These are phyloP conservation scores for Suillus placidus DNA, from an alignment of 768 basidiomycete genomes.

Conservation along the genomic window DNA sequence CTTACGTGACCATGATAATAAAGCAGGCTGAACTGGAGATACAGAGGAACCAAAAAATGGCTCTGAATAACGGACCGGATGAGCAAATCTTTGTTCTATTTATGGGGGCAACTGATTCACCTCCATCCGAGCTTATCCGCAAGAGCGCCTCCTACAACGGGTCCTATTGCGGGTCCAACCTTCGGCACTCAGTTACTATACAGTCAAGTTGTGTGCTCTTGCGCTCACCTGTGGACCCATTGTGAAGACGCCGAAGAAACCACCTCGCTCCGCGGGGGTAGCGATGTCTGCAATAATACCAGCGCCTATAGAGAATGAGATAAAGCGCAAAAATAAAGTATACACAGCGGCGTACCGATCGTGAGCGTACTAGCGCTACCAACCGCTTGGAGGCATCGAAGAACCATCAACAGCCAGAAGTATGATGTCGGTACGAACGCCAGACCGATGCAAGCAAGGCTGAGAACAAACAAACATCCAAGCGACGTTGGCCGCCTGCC, in stretches of 20 bases:
- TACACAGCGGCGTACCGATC: slow-evolving; percentile 44
- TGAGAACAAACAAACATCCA: slow-evolving; percentile 59
- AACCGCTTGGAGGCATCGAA: slow-evolving; percentile 74
- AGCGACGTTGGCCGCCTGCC: slow-evolving; percentile 64
- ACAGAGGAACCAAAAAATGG: slow-evolving; percentile 65
- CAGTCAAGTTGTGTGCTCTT: not conserved
- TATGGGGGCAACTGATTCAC: slow-evolving; percentile 28
- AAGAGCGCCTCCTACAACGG: slow-evolving; percentile 55
- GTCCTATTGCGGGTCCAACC: slow-evolving; percentile 58
- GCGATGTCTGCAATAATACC: slow-evolving; percentile 79
- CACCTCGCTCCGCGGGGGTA: slow-evolving; percentile 65
- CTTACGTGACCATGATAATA: slow-evolving; percentile 49
- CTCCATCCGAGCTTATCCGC: slow-evolving; percentile 66
- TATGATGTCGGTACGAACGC: slow-evolving; percentile 51
- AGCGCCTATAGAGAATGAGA: slow-evolving; percentile 44
- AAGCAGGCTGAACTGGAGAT: slow-evolving; percentile 50
- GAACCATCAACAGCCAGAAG: slow-evolving; percentile 74
- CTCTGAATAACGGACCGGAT: slow-evolving; percentile 31
- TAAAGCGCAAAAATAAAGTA: not conserved
- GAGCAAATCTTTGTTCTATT: not conserved
- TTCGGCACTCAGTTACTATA: slow-evolving; percentile 18
- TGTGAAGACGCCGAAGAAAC: slow-evolving; percentile 65
- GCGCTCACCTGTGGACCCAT: slow-evolving; percentile 58
- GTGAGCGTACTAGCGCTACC: slow-evolving; percentile 77
- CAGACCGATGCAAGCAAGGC: slow-evolving; percentile 61